Evolutionary conservation across 371 early-diverging fungal genomes (phyloP), one percentile per base, ranked within the genome.

Genomic region (Nosema muscidifuracis): DNA sequence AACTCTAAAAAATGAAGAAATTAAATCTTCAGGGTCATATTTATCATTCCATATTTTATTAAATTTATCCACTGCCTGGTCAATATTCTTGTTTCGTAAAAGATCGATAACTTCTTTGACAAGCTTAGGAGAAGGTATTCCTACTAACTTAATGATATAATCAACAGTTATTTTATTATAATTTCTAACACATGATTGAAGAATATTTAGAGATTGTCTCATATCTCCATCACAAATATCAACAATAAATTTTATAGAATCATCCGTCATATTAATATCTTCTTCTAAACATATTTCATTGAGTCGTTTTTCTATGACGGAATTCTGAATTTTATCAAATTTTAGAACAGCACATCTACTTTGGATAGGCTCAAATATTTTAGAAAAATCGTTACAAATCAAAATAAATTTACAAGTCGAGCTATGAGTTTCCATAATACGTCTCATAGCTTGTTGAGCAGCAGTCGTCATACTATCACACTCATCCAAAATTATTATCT

Each of bases 291-390:
- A 89, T 56, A 97, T 89, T 75, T 91, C 89, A 18, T 85, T 77
- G 53, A 95, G 80, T 56, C 94, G 86, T 26, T 84, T 83, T 43
- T 88, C 77, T 0, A 96, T 83, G 77, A 93, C 89, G 58, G 85
- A 81, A 72, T 89, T 87, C 4, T 86, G 84, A 71, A 96, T 82
- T 33, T 87, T 87, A 0, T 87, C 86, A 78, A 89, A 96, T 24
- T 91, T 86, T 47, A 98, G 80, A 64, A 95, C 91, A 13, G 96
- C 94, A 82, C 95, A 94, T 68, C 99, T 88, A 58, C 90, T 90
- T 82, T 97, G 97, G 72, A 98, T 96, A 24, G 99, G 95, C 77
- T 98, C 99, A 76, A 96, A 93, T 74, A 98, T 92, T 82, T 97
- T 96, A 78, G 86, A 86, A 57, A 93, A 89, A 78, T 89, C 85